Percentiles rank a stretch among this genome's conserved stretches.
These are phyloP conservation scores for Russula virescens DNA, from an alignment of 768 basidiomycete genomes.

Conservation along the genomic window DNA sequence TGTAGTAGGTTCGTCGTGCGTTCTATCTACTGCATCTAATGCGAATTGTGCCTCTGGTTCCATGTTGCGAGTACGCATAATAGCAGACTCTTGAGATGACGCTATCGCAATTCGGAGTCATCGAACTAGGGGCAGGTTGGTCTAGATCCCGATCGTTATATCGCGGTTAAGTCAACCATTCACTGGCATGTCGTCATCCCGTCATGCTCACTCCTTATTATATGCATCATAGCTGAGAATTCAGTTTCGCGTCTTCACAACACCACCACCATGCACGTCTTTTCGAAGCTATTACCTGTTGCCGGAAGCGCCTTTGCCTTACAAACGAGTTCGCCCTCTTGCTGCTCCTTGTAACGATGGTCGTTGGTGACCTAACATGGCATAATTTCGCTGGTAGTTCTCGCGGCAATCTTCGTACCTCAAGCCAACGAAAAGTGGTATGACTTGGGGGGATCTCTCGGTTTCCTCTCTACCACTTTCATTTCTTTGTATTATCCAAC, in stretches of 20 bases:
- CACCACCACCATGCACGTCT: slow-evolving; percentile 37
- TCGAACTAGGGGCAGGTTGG: too few relatives aligned
- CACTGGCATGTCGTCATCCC: too few relatives aligned
- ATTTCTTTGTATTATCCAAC: slow-evolving; percentile 56
- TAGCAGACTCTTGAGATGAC: too few relatives aligned
- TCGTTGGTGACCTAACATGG: not conserved
- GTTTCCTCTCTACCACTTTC: slow-evolving; percentile 57
- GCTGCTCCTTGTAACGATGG: too few relatives aligned
- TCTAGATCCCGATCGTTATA: too few relatives aligned
- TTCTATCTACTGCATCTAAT: not conserved
- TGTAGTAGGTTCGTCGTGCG: slow-evolving; percentile 2
- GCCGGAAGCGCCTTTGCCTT: slow-evolving; percentile 40
- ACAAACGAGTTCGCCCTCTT: not conserved
- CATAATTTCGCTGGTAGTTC: slow-evolving; percentile 32
- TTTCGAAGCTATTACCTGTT: slow-evolving; percentile 46
- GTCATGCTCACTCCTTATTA: not conserved
- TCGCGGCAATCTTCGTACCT: slow-evolving; percentile 60
- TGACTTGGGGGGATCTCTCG: slow-evolving; percentile 59
- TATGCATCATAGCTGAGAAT: too few relatives aligned
- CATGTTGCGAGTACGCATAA: too few relatives aligned
- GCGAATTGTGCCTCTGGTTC: not conserved
- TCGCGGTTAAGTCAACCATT: too few relatives aligned
- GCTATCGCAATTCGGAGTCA: too few relatives aligned
- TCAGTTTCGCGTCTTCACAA: too few relatives aligned
- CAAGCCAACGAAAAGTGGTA: slow-evolving; percentile 59